These are phyloP conservation scores for Diphasiastrum complanatum DNA, from an alignment of 83 land plant species.

Conservation along the genomic window DNA sequence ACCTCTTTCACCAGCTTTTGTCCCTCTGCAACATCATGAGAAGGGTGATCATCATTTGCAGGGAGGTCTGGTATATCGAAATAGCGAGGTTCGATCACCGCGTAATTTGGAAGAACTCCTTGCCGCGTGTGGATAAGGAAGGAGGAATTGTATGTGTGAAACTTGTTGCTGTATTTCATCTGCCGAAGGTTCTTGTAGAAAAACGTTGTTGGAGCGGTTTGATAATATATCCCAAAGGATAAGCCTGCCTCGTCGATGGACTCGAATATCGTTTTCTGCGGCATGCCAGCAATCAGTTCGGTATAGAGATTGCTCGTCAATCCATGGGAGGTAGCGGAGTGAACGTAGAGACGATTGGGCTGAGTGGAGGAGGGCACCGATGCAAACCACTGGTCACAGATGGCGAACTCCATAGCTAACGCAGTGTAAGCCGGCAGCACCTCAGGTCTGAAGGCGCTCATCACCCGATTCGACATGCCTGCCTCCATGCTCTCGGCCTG, in stretches of 20 bases:
- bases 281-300: conserved; percentile 58
- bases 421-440: conserved; percentile 54
- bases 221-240: conserved; percentile 87
- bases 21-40: conserved; percentile 77
- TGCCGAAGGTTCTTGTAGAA: conserved; percentile 70
- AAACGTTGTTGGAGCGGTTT: conserved; percentile 78
- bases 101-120: conserved; percentile 82
- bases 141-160: conserved; percentile 47
- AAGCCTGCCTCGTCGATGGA: conserved; percentile 72
- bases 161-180: conserved; percentile 55
- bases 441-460: conserved; percentile 76
- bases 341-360: conserved; percentile 79
- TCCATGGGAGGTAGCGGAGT: conserved; percentile 90
- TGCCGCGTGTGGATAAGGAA: conserved; percentile 66
- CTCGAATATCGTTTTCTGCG: conserved; percentile 90
- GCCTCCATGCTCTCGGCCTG: conserved; percentile 47
- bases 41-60: conserved; percentile 85
- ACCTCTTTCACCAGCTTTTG: conserved; percentile 76
- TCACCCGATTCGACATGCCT: conserved; percentile 50
- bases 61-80: conserved; percentile 52
- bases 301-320: conserved; percentile 55
- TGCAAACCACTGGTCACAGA: conserved; percentile 88
- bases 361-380: conserved; percentile 87
- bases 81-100: conserved; percentile 83
- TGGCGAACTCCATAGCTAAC: conserved; percentile 62